Evolutionary conservation across 176 grass and related monocot species (phyloP), one percentile per base, ranked within the genome.

Genomic region (Tuctoria greenei): DNA sequence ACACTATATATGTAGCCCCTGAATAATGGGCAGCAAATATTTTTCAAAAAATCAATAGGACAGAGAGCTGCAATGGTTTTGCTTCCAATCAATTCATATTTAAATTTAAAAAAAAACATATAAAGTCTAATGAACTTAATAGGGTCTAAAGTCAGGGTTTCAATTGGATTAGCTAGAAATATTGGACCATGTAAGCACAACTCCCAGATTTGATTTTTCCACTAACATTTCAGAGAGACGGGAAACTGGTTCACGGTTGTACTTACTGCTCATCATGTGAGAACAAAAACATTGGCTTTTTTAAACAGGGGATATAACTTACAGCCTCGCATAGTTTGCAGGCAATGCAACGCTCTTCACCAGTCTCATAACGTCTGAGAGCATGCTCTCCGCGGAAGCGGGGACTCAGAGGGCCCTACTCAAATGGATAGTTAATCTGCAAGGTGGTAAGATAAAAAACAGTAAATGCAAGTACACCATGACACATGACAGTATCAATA

Each of bases 291-390:
- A n/a, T n/a, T n/a, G n/a, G n/a, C 38, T 70, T 63, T 76, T 35
- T n/a, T n/a, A 45, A 71, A 79, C n/a, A 37, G 64, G 70, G 61
- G 44, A 31, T 71, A 82, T 61, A 83, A 87, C 86, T 86, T 91
- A 98, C 95, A 85, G 95, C 95, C 77, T 98, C 95, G 31, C 95
- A 99, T 67, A 99, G 87, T 80, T 99, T 99, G 67, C 95, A 99
- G 50, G 95, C 95, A 84, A 99, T 99, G 82, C 95, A 99, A 15
- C 95, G 84, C 56, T 99, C 95, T 81, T 99, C 95, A 18, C 95
- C 95, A 88, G 91, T 86, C 46, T 90, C 82, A 71, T 99, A 99
- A 50, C 95, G 91, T 45, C 95, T 86, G 60, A 99, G 87, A 77
- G 95, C 95, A 80, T 99, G 95, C 71, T 99, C 95, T 66, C 95